Evolutionary conservation across 176 grass and related monocot genomes (phyloP), one percentile per base, ranked within the genome.

Genomic region (Carex myosuroides): DNA sequence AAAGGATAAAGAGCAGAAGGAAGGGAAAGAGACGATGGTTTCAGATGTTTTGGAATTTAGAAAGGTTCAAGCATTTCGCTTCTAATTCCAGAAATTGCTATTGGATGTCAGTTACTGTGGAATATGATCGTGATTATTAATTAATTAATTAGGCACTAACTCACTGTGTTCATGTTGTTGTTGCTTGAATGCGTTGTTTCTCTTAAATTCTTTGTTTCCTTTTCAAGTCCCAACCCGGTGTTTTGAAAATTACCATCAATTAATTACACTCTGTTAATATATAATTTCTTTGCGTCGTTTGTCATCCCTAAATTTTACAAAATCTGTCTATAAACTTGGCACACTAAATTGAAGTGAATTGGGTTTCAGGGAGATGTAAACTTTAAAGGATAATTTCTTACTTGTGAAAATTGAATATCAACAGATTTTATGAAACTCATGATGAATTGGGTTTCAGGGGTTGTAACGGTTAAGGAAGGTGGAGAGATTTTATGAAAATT

Each of bases 31-130:
- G 79, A 13, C 22, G 14, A 65, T 64, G 8, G 41, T 82, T 82
- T 66, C 63, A 66, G 60, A 53, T 48, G 80, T 82, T 82, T 67
- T 53, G 80, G 80, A 82, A 82, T 67, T 21, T 5, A 82, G 26
- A 82, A 62, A 65, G 80, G 79, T 16, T 82, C 13, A 13, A 67
- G 5, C 48, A 13, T 53, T 77, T 77, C 48, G 21, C 13, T 77
- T 55, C 72, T 77, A 17, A 33, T 77, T 56, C 21, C 13, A 77
- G 13, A 56, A 56, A 77, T 8, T 77, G 22, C 24, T 32, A 54
- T 1, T 55, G 68, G 5, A 70, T n/a, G 33, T 20, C 2, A 70
- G 9, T 70, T 42, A 39, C 65, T 68, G 65, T 7, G 68, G 41
- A 21, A 26, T 50, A 26, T 22, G 64, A 67, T 16, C 1, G 24